Percentiles rank a stretch among this genome's conserved stretches.
These are phyloP conservation scores for Alternaria arborescens DNA, from an alignment of 2,329 filamentous ascomycete genomes.

Conservation along the genomic window DNA sequence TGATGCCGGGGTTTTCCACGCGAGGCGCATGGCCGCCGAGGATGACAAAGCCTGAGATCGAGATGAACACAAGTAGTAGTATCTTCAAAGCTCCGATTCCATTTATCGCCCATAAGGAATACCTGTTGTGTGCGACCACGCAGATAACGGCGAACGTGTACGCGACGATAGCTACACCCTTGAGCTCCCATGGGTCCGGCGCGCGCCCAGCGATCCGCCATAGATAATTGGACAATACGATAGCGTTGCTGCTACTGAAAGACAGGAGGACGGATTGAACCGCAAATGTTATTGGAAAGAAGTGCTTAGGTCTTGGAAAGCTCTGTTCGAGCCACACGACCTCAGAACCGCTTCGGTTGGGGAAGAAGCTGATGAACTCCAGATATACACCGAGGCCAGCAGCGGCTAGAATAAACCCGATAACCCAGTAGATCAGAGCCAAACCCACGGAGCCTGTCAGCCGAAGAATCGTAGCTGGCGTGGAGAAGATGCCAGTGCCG, in stretches of 20 bases:
- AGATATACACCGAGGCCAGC: constrained; percentile 39
- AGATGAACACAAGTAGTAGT: constrained; percentile 66
- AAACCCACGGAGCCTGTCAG: constrained; percentile 39
- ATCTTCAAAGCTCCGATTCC: constrained; percentile 62
- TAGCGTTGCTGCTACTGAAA: constrained; percentile 42
- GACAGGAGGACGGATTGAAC: constrained; percentile 42
- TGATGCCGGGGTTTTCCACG: neutral
- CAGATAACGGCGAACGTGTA: constrained; percentile 34
- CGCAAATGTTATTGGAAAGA: constrained; percentile 42
- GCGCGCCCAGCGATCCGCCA: constrained; percentile 37
- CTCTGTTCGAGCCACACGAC: constrained; percentile 45
- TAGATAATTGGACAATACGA: constrained; percentile 43
- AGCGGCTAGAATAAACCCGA: constrained; percentile 39
- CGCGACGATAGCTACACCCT: constrained; percentile 38
- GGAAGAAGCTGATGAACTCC: constrained; percentile 40
- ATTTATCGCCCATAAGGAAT: constrained; percentile 42
- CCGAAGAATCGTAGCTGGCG: constrained; percentile 37
- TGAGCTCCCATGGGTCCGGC: constrained; percentile 40
- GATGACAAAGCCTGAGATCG: constrained; percentile 10
- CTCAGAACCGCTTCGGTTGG: constrained; percentile 40
- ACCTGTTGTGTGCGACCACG: constrained; percentile 36
- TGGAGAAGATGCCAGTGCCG: constrained; percentile 36
- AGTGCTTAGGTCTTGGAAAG: constrained; percentile 37
- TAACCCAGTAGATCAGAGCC: constrained; percentile 40
- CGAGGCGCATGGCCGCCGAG: neutral